phyloP scores from a whole-genome alignment of 768 basidiomycete species.

The Agrocybe chaxingu region DNA sequence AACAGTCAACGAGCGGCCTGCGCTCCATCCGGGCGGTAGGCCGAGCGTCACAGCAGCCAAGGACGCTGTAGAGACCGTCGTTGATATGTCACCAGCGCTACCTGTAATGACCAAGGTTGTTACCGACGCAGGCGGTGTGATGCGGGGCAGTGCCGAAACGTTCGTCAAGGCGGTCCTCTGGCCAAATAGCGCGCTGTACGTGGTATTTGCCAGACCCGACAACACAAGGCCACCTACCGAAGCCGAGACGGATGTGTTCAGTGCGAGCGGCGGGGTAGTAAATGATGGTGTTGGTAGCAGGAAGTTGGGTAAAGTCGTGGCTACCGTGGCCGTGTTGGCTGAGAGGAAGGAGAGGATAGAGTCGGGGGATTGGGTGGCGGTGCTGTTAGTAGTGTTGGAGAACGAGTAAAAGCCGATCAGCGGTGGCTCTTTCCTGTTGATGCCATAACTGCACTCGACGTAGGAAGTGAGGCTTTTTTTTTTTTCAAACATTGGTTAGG shows the following conservation, averaged over 20 bases:
- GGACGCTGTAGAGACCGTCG: constrained; percentile 47
- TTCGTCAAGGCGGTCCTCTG: constrained; percentile 31
- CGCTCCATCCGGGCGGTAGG: constrained; percentile 56
- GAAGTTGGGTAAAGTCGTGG: constrained; percentile 72
- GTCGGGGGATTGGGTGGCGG: constrained; percentile 33
- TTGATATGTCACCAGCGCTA: constrained; percentile 47
- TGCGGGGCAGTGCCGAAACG: constrained; percentile 53
- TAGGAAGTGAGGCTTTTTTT: constrained; percentile 1
- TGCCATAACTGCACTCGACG: constrained; percentile 59
- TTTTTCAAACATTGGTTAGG: background rate
- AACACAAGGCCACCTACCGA: constrained; percentile 51
- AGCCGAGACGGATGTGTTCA: constrained; percentile 65
- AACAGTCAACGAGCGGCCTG: background rate
- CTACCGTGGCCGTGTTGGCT: constrained; percentile 58
- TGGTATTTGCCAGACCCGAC: constrained; percentile 67
- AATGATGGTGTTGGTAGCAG: constrained; percentile 62
- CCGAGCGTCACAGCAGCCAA: constrained; percentile 55
- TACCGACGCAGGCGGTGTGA: constrained; percentile 47
- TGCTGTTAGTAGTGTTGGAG: constrained; percentile 38
- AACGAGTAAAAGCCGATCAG: constrained; percentile 75
- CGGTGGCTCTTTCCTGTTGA: constrained; percentile 69
- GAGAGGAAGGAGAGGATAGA: constrained; percentile 52
- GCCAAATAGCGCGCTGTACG: constrained; percentile 60
- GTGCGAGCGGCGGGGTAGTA: constrained; percentile 60
- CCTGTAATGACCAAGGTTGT: constrained; percentile 60